Evolutionary conservation across 768 basidiomycete genomes (phyloP).

Genomic region (Nidularia pulvinata): DNA sequence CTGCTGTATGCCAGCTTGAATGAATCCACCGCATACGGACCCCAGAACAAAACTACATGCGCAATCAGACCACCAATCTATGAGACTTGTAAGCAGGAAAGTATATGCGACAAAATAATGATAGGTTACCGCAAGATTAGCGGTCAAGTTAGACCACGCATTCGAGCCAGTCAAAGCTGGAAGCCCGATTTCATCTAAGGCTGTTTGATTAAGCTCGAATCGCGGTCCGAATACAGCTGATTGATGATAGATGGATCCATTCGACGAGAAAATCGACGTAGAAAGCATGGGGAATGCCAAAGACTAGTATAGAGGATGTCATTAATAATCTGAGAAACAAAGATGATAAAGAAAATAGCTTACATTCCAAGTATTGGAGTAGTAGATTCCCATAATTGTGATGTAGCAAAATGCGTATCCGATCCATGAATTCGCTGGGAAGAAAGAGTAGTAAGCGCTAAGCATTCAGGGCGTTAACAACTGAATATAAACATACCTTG

Average conservation of each 20-base stretch:
- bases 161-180: constrained; percentile 52
- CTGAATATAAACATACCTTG: constrained; percentile 36
- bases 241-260: constrained; percentile 57
- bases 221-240: constrained; percentile 48
- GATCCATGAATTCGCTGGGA: constrained; percentile 54
- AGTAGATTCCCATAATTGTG: constrained; percentile 55
- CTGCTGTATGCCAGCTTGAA: constrained; percentile 46
- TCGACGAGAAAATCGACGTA: constrained; percentile 51
- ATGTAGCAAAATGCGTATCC: constrained; percentile 54
- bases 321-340: neutral
- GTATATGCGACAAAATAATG: neutral
- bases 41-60: constrained; percentile 59
- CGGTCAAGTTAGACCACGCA: constrained; percentile 46
- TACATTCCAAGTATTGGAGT: constrained; percentile 63
- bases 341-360: constrained; percentile 7
- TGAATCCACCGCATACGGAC: constrained; percentile 43
- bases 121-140: constrained; percentile 41
- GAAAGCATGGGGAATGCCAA: constrained; percentile 59
- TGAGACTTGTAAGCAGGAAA: neutral
- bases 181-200: constrained; percentile 46
- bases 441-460: constrained; percentile 1
- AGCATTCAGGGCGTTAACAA: neutral
- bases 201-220: constrained; percentile 54
- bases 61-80: constrained; percentile 63
- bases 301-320: constrained; percentile 27